phyloP scores from a whole-genome alignment of 176 grass and related monocot genomes.

The Dendrocalamus sinicus region DNA sequence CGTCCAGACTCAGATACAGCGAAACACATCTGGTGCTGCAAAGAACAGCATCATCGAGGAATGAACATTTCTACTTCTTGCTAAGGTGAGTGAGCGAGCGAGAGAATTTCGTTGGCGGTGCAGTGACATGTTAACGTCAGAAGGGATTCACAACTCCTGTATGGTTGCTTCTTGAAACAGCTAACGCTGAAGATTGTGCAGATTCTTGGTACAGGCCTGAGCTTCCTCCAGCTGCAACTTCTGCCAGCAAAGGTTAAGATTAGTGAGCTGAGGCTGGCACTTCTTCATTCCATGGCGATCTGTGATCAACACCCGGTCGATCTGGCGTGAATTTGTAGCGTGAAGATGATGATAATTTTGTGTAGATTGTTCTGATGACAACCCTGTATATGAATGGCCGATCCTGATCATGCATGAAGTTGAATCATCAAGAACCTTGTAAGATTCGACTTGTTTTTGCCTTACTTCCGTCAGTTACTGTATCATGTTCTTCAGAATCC shows the following conservation, averaged over 20 bases:
- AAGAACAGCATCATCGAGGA: slow-evolving; percentile 58
- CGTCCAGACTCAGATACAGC: slow-evolving; percentile 60
- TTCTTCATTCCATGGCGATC: not conserved
- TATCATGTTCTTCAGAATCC: not conserved
- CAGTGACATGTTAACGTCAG: not conserved
- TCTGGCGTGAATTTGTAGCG: slow-evolving; percentile 6
- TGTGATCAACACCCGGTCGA: not conserved
- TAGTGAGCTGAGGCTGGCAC: slow-evolving; percentile 37
- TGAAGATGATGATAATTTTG: slow-evolving; percentile 2
- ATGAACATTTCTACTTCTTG: slow-evolving; percentile 31
- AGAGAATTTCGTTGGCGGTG: not conserved
- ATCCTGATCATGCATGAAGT: slow-evolving; percentile 27
- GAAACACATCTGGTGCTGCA: slow-evolving; percentile 45
- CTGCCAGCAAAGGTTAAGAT: slow-evolving; percentile 44
- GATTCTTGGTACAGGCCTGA: not conserved
- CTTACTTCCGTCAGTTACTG: not conserved
- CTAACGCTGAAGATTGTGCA: slow-evolving; percentile 44
- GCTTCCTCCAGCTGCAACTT: not conserved
- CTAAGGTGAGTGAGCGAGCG: not conserved
- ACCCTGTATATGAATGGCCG: not conserved
- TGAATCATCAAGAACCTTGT: not conserved
- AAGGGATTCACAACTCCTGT: slow-evolving; percentile 9
- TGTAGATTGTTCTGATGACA: slow-evolving; percentile 32
- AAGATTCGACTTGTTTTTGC: slow-evolving; percentile 26
- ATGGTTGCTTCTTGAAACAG: slow-evolving; percentile 33